Evolutionary conservation across 75 land plant species (phyloP), one percentile per base, ranked within the genome.

Genomic region (Pinus taeda): DNA sequence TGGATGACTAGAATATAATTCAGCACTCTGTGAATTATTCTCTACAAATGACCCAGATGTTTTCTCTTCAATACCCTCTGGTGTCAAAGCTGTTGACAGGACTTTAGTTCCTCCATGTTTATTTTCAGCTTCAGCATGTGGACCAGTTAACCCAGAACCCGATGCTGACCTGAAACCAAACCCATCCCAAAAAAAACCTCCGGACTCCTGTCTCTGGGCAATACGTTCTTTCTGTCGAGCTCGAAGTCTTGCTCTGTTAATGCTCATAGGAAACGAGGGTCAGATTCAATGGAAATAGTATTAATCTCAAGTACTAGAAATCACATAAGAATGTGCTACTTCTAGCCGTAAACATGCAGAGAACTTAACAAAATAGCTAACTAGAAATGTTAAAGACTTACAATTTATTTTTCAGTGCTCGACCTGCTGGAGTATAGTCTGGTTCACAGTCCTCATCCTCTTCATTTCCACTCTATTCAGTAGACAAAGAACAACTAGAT

Each of bases 381-480:
- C 37, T 37, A 30, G 56, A 63, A 57, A 62, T 2, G 6, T 60
- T 15, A 14, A 59, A 22, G n/a, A 85, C 98, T 90, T 78, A 96
- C 98, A 63, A 88, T 77, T 90, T 95, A 36, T 73, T 92, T 82
- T 96, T 96, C 24, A 93, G 72, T 62, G 97, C 97, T 59, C 87
- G 87, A 42, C 98, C 98, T 61, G 97, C 97, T 57, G 98, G 88
- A 57, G 98, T 92, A 78, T 96, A 96, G 39, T 93, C 95, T 15
- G 82, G 88, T 59, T 82, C 91, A 15, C 88, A 86, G 77, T 88
- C 92, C 61, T 88, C 91, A 26, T 84, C 88, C 24, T 88, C 89
- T 60, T 77, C 85, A 77, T 81, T 62, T 71, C 86, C 86, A 83
- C 85, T 83, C 93, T 91, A 89, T 45, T 76, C 71, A 75, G 18